Percentiles rank a stretch among this genome's conserved stretches.
phyloP scores from a whole-genome alignment of 2,329 filamentous ascomycete genomes.

The Cladosporium colombiae region DNA sequence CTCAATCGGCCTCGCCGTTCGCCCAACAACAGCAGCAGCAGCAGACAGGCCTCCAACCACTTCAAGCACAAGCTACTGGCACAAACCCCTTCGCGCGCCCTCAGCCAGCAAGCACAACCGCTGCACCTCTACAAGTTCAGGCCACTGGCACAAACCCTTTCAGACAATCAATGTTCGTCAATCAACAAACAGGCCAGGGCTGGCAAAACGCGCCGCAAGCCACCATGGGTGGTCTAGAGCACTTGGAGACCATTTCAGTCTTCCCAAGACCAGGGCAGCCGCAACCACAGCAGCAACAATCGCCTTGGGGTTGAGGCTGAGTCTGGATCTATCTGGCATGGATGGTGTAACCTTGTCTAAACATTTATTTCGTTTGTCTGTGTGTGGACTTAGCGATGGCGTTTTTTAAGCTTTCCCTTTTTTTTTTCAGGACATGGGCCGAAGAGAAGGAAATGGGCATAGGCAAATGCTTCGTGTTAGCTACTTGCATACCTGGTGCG shows the following conservation, averaged over 20 bases:
- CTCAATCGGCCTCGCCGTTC: constrained; percentile 1
- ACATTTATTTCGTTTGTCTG: background rate
- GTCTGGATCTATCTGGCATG: background rate
- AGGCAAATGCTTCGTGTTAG: background rate
- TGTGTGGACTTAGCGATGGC: constrained; percentile 3
- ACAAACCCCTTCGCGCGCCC: constrained; percentile 71
- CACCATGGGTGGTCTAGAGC: constrained; percentile 78
- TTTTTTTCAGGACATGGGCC: background rate
- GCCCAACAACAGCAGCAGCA: constrained; percentile 30
- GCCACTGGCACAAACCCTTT: constrained; percentile 94
- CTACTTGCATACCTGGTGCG: background rate
- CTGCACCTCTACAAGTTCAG: constrained; percentile 62
- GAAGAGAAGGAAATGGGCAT: background rate
- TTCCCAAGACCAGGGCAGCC: constrained; percentile 69
- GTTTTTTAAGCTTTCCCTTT: background rate
- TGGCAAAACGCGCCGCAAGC: constrained; percentile 78
- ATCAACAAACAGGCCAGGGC: constrained; percentile 81
- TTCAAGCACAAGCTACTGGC: constrained; percentile 63
- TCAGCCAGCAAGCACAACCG: constrained; percentile 44
- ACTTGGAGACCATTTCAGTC: constrained; percentile 75
- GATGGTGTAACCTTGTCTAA: background rate
- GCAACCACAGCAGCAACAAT: constrained; percentile 28
- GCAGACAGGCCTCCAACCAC: constrained; percentile 36
- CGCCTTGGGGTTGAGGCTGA: constrained; percentile 31
- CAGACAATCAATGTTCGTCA: constrained; percentile 85